Evolutionary conservation across 129 eudicot genomes (phyloP), one percentile per base, ranked within the genome.

Genomic region (Helichrysum umbraculigerum): DNA sequence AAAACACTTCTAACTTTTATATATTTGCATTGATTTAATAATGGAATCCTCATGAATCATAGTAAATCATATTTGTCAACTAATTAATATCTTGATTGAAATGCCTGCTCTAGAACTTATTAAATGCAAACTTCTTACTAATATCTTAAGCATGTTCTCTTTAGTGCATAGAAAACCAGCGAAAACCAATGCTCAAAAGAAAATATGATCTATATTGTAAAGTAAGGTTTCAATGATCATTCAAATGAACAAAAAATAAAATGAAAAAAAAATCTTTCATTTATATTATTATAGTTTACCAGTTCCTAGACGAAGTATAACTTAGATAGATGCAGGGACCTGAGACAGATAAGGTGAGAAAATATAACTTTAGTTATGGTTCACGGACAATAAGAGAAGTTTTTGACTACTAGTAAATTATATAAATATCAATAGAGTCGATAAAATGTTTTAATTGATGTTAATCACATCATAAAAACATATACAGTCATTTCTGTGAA

Each of bases 131-230:
- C 2, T 7, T 37, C 41, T 30, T 37, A 1, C 54, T 54, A 76
- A 39, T 7, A 67, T 67, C 59, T 54, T 76, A 32, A 32, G 58
- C 65, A 66, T 22, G 20, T 57, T 76, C 65, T 67, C 67, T 68
- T 77, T 25, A 39, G 68, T 28, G 34, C 72, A 50, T 32, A 64
- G 59, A 68, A 22, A 67, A 68, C 21, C 33, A 35, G 57, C 57
- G 51, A 65, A 76, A 57, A 56, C 59, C 2, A 1, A 37, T 68
- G 59, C 74, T 57, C 47, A 57, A 54, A 66, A 56, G 39, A 41
- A 76, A 54, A 56, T 25, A 54, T 16, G 16, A 66, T 22, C 11
- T 41, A 30, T 34, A 15, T 21, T n/a, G 28, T 35, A 32, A 57
- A 14, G 35, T 25, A 39, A 35, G 54, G 66, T 11, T 51, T 66